phyloP scores from a whole-genome alignment of 768 basidiomycete species.

The Amanita thiersii region DNA sequence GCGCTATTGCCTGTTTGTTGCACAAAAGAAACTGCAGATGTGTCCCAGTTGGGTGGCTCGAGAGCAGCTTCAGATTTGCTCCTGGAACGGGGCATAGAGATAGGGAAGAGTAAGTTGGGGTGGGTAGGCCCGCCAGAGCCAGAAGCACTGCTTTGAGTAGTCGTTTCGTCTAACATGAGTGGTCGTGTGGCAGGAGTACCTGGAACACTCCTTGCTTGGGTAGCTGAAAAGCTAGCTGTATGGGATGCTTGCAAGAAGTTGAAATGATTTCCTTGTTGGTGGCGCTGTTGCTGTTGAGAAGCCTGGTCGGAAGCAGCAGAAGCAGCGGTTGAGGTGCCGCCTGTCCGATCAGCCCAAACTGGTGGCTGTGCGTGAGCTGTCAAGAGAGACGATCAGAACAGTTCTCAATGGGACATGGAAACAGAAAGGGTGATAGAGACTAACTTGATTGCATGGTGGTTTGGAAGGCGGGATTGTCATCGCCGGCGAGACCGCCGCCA shows the following conservation, averaged over 20 bases:
- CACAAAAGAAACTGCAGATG: conserved; percentile 4
- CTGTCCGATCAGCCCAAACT: conserved; percentile 6
- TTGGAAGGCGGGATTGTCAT: conserved; percentile 41
- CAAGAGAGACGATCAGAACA: not conserved
- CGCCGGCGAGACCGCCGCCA: conserved; percentile 42
- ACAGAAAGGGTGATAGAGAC: conserved; percentile 30
- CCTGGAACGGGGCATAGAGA: conserved; percentile 31
- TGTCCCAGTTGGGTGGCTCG: conserved; percentile 48
- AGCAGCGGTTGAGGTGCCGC: not conserved
- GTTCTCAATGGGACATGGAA: not conserved
- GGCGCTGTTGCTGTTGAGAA: not conserved
- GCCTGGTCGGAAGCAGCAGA: not conserved
- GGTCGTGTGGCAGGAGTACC: conserved; percentile 4
- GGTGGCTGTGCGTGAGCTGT: conserved; percentile 8
- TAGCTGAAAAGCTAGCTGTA: not conserved
- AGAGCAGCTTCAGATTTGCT: conserved; percentile 56
- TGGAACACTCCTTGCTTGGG: conserved; percentile 3
- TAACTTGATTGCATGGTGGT: conserved; percentile 42
- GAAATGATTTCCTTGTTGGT: conserved; percentile 1
- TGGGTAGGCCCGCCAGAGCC: not conserved
- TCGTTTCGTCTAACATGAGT: not conserved
- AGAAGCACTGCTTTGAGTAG: not conserved
- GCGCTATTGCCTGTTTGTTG: not conserved
- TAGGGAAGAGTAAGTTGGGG: conserved; percentile 14
- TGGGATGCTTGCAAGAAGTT: conserved; percentile 2